Conservation (phyloP, 2,329 filamentous ascomycete species). For the Diplocarpon mali region DNA sequence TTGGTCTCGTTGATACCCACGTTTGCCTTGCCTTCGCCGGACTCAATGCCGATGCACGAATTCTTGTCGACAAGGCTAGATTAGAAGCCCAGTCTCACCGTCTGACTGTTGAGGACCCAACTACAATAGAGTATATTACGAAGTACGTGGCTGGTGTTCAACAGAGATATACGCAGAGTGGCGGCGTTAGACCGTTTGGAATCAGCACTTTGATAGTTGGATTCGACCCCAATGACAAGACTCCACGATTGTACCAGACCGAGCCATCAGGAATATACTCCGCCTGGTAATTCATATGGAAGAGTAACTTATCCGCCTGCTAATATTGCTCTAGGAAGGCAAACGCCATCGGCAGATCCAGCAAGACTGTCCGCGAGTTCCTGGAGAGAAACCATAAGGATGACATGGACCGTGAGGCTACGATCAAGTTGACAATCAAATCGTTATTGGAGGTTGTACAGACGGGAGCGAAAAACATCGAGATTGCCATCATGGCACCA, state of each 20-base stretch:
- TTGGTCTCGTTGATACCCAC: slow-evolving; percentile 89
- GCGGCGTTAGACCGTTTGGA: slow-evolving; percentile 95
- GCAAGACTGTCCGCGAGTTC: slow-evolving; percentile 98
- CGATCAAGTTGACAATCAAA: slow-evolving; percentile 95
- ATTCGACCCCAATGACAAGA: slow-evolving; percentile 89
- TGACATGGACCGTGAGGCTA: slow-evolving; percentile 91
- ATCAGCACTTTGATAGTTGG: slow-evolving; percentile 97
- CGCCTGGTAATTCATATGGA: slow-evolving; percentile 61
- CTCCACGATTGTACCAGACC: slow-evolving; percentile 89
- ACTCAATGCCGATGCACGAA: slow-evolving; percentile 93
- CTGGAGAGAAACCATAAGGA: slow-evolving; percentile 98
- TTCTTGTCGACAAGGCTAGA: slow-evolving; percentile 95
- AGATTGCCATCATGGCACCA: slow-evolving; percentile 96
- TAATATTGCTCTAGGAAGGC: slow-evolving; percentile 64
- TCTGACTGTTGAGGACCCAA: slow-evolving; percentile 91
- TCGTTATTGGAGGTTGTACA: slow-evolving; percentile 96
- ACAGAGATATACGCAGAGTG: slow-evolving; percentile 97
- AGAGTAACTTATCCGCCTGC: neutral
- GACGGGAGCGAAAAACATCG: slow-evolving; percentile 98
- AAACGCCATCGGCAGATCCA: slow-evolving; percentile 94
- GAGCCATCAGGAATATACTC: slow-evolving; percentile 99
- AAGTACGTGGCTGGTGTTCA: slow-evolving; percentile 97
- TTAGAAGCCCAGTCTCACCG: slow-evolving; percentile 96
- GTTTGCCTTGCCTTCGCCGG: slow-evolving; percentile 96
- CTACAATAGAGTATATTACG: slow-evolving; percentile 98